phyloP scores from a whole-genome alignment of 345 rosid species.

The Jatropha curcas region DNA sequence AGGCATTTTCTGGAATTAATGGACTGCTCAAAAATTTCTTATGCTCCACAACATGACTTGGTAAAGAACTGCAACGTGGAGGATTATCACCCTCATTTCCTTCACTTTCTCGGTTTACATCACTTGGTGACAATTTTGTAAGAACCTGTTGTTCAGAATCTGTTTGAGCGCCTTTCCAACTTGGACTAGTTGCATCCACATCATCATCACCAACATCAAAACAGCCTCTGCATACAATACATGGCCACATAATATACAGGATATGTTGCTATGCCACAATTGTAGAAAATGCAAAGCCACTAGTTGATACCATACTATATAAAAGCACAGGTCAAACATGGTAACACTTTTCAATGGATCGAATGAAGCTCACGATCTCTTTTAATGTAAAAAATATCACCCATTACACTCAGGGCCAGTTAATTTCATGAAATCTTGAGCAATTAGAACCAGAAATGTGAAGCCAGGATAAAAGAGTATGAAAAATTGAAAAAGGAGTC shows the following conservation, averaged over 20 bases:
- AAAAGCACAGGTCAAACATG: neutral
- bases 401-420: neutral
- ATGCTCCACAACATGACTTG: constrained; percentile 49
- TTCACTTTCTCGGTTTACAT: constrained; percentile 37
- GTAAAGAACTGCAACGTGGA: constrained; percentile 46
- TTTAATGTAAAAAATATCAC: neutral
- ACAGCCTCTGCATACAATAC: constrained; percentile 65
- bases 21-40: constrained; percentile 62
- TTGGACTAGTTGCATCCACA: constrained; percentile 55
- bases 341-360: neutral
- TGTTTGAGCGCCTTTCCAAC: constrained; percentile 44
- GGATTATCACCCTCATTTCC: constrained; percentile 53
- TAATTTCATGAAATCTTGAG: neutral
- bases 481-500: constrained; percentile 9
- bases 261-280: neutral
- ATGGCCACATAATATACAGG: neutral
- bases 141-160: constrained; percentile 50
- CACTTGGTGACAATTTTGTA: constrained; percentile 40
- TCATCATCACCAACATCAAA: constrained; percentile 79
- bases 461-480: neutral
- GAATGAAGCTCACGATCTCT: neutral
- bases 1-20: constrained; percentile 46
- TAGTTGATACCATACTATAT: neutral
- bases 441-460: constrained; percentile 7
- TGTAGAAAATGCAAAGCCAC: constrained; percentile 1